phyloP scores from a whole-genome alignment of 495 filamentous ascomycete species.

The Niebla homalea region DNA sequence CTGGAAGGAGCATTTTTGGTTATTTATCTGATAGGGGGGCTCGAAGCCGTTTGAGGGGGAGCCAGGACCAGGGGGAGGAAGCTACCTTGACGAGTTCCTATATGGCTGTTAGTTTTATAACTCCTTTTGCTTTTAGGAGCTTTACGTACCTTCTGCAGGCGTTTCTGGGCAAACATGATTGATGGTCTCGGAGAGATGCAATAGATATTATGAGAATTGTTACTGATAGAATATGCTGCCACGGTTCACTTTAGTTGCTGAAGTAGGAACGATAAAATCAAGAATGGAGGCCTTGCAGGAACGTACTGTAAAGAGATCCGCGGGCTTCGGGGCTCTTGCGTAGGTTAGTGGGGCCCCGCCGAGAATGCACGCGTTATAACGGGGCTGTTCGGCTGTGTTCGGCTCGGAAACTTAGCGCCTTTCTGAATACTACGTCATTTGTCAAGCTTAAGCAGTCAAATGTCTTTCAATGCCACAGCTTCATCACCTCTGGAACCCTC shows the following conservation, averaged over 20 bases:
- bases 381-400: background rate
- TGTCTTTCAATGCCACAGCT: background rate
- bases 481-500: constrained; percentile 32
- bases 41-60: too few relatives aligned
- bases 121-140: background rate
- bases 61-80: background rate
- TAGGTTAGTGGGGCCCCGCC: background rate
- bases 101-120: background rate
- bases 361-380: background rate
- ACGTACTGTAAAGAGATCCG: background rate
- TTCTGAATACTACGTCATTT: background rate
- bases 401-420: background rate
- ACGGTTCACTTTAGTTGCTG: background rate
- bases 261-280: background rate
- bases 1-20: constrained; percentile 14
- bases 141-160: background rate
- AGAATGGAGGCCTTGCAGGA: background rate
- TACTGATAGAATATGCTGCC: background rate
- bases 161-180: background rate
- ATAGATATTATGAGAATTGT: background rate
- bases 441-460: too few relatives aligned
- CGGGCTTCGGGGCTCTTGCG: background rate
- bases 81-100: constrained; percentile 13
- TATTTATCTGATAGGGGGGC: background rate
- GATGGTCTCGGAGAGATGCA: background rate